Evolutionary conservation across 176 grass and related monocot genomes (phyloP), one percentile per base, ranked within the genome.

Genomic region (Cenchrus americanus): DNA sequence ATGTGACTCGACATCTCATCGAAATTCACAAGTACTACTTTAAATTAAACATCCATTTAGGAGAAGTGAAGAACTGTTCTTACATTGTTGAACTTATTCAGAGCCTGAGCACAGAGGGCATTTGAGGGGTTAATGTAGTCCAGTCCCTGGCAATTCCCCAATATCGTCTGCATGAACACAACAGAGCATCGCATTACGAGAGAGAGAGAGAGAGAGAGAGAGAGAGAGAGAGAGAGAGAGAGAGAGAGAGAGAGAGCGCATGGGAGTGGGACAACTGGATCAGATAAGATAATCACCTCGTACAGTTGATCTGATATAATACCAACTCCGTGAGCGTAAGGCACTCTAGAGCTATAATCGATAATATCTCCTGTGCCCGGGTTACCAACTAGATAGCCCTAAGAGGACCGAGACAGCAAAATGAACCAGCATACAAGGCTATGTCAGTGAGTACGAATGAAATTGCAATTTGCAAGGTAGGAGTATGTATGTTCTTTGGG

Each of bases 51-150:
- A 37, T 19, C 15, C 17, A 22, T 11, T 13, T 3, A 37, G 34
- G 34, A 37, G 34, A 37, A 37, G 34, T 15, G 5, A 64, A 64
- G 26, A 32, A 12, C 5, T 23, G 13, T 69, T 54, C 77, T 70
- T 73, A 92, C 90, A 55, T 43, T 10, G 0, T 86, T 5, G 83
- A 88, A 57, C 34, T 46, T 77, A 50, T 34, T 6, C 66, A 88
- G 21, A 48, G 83, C 66, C 71, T 83, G 82, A 10, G 75, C 74
- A 80, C 90, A 92, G 1, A 79, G n/a, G 18, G 15, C 18, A n/a
- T 53, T 78, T 30, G 24, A 18, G 51, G 90, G 82, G 53, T 43
- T 79, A 3, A 1, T 22, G 75, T 88, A 86, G 80, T 92, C 82
- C 44, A 86, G 55, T 69, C 82, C 86, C 47, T 50, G 53, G 21